Evolutionary conservation across 2,329 filamentous ascomycete genomes (phyloP), one percentile per base, ranked within the genome.

Genomic region (Arthroderma sp.): DNA sequence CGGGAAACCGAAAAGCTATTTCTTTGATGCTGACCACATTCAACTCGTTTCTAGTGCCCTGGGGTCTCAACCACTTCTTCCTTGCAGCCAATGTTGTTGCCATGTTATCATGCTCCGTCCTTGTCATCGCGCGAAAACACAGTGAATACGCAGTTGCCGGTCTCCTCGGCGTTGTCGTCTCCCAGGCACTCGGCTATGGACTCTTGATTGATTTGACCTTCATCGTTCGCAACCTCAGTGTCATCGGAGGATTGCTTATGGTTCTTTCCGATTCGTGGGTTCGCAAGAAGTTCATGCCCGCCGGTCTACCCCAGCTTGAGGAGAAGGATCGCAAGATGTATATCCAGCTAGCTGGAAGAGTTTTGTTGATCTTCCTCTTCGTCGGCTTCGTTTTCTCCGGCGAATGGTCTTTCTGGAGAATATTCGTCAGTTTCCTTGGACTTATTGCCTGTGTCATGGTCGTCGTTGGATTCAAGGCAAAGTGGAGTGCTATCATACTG

Each of bases 241-340:
- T 98, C 58, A 89, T 96, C 72, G 91, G 91, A 56, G 91, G 91
- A 49, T 77, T 98, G 38, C 76, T 98, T 57, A 96, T 98, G 91
- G 91, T 98, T 15, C 75, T 98, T 40, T 95, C 88, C 36, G 91
- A 98, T 70, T 94, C 86, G 47, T 96, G 89, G 87, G 87, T 95
- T 52, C 83, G 88, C 69, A 96, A 96, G 79, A 85, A 81, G 65
- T 94, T 95, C 71, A 89, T 88, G 3, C 94, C 94, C 51, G 91
- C 91, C 40, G 91, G 91, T 40, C 76, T 98, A 43, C 91, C 91
- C 40, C 79, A 86, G 66, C 77, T 98, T 43, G 91, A 96, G 63
- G 91, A 98, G 74, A 96, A 96, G 79, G 91, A 98, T 66, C 85
- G 88, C 69, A 98, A 96, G 77, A 96, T 96, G 89, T 98, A 98